Evolutionary conservation across 2,329 filamentous ascomycete genomes (phyloP), one percentile per base, ranked within the genome.

Genomic region (Aureobasidium subglaciale): DNA sequence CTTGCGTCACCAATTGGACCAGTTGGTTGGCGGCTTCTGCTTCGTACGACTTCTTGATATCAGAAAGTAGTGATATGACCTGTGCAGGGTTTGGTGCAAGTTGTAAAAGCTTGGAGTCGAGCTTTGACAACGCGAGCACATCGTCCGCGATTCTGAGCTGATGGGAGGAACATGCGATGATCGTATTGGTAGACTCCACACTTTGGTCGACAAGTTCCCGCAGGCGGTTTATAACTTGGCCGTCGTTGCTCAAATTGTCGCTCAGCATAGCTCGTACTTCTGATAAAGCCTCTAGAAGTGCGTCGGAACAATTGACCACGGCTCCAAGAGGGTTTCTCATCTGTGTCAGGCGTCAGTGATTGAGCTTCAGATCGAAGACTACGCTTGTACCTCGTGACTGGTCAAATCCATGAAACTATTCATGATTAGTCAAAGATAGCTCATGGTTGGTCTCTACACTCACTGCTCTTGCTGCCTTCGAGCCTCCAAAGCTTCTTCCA

Each of bases 71-170:
- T n/a, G 6, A 4, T 5, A 40, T 16, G 10, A 18, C 16, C 11
- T 40, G 37, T 8, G 15, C 22, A 11, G 40, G 15, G 7, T 43
- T 16, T 15, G 40, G 25, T 27, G 40, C 25, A 15, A 40, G 37
- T 13, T 27, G 15, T 11, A 29, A 27, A n/a, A 29, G 22, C 22
- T 63, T 56, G 1, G 64, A 64, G 20, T 68, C 64, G 6, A 67
- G 58, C 13, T 64, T 74, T 2, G 68, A 71, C 15, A 76, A 61
- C 2, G 72, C 75, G 24, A 77, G 61, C 0, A 76, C 70, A 55
- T 76, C 74, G 58, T 77, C 73, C 4, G 76, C 73, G 38, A 77
- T 76, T 4, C 71, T 64, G 55, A 65, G 64, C 50, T 66, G 64
- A 42, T 68, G 65, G 27, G 60, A 56, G 5, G 64, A 61, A 38